A percentile compares a stretch with the other conserved stretches of the same genome.
Evolutionary conservation across 495 filamentous ascomycete species (phyloP).

Genomic region (Trypethelium eluteriae): DNA sequence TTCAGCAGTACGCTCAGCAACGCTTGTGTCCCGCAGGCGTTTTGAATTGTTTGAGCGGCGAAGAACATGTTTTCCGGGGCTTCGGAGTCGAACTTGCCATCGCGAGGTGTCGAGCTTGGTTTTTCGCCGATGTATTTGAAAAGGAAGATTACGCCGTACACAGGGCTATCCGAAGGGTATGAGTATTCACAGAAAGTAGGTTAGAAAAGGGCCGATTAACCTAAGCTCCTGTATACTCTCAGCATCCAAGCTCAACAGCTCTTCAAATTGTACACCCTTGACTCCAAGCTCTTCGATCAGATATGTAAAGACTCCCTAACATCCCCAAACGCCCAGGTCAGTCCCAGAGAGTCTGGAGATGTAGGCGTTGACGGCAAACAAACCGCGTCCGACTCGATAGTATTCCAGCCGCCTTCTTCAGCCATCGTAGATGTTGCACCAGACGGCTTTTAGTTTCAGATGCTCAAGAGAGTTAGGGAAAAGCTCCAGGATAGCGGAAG

Average conservation of each 20-base stretch:
- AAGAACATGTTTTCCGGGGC: constrained; percentile 80
- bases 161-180: constrained; percentile 44
- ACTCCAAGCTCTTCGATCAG: constrained; percentile 87
- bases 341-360: constrained; percentile 11
- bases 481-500: too few species aligned
- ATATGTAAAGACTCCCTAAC: constrained; percentile 92
- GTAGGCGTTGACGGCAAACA: constrained; percentile 27
- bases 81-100: constrained; percentile 70
- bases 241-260: constrained; percentile 83
- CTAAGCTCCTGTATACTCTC: constrained; percentile 52
- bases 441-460: neutral
- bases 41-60: constrained; percentile 96
- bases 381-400: constrained; percentile 93
- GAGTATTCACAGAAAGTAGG: constrained; percentile 4
- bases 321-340: constrained; percentile 11
- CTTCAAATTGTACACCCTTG: constrained; percentile 91
- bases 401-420: constrained; percentile 55
- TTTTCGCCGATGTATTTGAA: constrained; percentile 88
- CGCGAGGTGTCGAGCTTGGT: constrained; percentile 52
- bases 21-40: constrained; percentile 96
- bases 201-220: constrained; percentile 29
- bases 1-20: constrained; percentile 90
- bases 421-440: constrained; percentile 1
- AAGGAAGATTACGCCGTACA: constrained; percentile 98
- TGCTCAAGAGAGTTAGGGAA: neutral